Base-by-base conservation (phyloP, 208 protist species). In the Leptomonas seymouri region DNA sequence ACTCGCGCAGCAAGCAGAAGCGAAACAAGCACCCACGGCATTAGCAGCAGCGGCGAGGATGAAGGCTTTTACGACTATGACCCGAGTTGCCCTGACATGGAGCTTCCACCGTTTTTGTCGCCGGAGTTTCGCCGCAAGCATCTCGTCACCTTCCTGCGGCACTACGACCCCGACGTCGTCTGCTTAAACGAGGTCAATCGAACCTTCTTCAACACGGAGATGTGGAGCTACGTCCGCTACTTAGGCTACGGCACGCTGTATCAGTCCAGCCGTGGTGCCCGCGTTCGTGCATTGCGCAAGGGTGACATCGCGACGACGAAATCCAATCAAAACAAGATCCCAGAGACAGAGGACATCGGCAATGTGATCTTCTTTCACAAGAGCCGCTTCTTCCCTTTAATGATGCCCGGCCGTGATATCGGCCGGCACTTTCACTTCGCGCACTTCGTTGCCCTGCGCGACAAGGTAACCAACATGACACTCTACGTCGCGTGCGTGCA, bases 351-450 rank as follows among this genome's bases (percentile, higher is more conserved):
- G 62, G 90, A 95, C 66, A 93, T 95, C 73, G 90, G 90, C 64
- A 95, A 95, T 57, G 90, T 92, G 28, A 31, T 95, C 0, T 51
- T 93, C 11, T 95, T 95, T 71, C 90, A 95, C 84, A 95, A 95
- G 75, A 80, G 86, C 34, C 80, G 90, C 41, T 95, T 95, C 68
- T 78, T 90, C 15, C 90, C 90, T 0, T 69, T 89, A 36, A 77
- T 95, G 67, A 93, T 93, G 83, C 78, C 83, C 1, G 90, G 90
- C 7, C 80, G 78, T 30, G 90, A 95, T 34, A 50, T 89, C 23
- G 81, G 76, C 36, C 67, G 71, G 0, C 63, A 81, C 44, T 84
- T 90, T 12, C 87, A 93, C 53, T 95, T 93, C 81, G 87, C 67
- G 15, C 87, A 95, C 61, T 80, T 95, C 34, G 80, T 78, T 3